phyloP scores from a whole-genome alignment of 805 yeast species.

The Saccharomycopsis fodiens region DNA sequence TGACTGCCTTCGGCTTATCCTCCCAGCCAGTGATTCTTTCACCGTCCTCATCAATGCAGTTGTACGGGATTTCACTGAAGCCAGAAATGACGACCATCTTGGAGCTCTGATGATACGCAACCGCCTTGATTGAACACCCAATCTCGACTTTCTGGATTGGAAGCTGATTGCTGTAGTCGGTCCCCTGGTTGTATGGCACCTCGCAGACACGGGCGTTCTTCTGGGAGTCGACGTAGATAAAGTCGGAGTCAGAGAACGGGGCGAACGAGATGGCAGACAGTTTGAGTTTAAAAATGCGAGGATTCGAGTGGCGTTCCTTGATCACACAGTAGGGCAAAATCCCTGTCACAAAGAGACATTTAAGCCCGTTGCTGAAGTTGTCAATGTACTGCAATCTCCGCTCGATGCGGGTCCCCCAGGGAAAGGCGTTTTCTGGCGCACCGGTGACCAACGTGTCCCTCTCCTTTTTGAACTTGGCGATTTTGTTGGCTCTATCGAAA shows the following conservation, averaged over 20 bases:
- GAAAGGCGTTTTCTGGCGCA: slow-evolving; percentile 72
- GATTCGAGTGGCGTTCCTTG: slow-evolving; percentile 56
- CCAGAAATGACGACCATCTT: slow-evolving; percentile 59
- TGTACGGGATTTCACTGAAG: slow-evolving; percentile 48
- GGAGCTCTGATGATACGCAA: slow-evolving; percentile 63
- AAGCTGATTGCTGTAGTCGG: slow-evolving; percentile 50
- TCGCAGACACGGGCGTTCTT: slow-evolving; percentile 55
- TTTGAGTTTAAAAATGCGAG: slow-evolving; percentile 54
- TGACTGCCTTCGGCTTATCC: slow-evolving; percentile 46
- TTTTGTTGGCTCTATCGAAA: slow-evolving; percentile 34
- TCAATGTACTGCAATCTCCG: slow-evolving; percentile 56
- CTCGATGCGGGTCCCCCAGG: slow-evolving; percentile 61
- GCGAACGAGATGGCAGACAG: slow-evolving; percentile 21
- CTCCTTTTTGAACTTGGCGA: slow-evolving; percentile 37
- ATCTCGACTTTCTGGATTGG: slow-evolving; percentile 48
- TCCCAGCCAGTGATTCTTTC: slow-evolving; percentile 50
- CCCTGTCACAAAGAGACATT: slow-evolving; percentile 66
- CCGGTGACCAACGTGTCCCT: slow-evolving; percentile 49
- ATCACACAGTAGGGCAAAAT: slow-evolving; percentile 59
- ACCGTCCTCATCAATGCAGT: slow-evolving; percentile 70
- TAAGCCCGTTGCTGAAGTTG: slow-evolving; percentile 43
- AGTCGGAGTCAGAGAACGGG: slow-evolving; percentile 26
- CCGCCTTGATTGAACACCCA: slow-evolving; percentile 55
- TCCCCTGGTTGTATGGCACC: slow-evolving; percentile 28
- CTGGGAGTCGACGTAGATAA: slow-evolving; percentile 63